A percentile compares a stretch with the other conserved stretches of the same genome.
Conservation (phyloP, 2,329 filamentous ascomycete genomes). For the Xylariaceae sp. region DNA sequence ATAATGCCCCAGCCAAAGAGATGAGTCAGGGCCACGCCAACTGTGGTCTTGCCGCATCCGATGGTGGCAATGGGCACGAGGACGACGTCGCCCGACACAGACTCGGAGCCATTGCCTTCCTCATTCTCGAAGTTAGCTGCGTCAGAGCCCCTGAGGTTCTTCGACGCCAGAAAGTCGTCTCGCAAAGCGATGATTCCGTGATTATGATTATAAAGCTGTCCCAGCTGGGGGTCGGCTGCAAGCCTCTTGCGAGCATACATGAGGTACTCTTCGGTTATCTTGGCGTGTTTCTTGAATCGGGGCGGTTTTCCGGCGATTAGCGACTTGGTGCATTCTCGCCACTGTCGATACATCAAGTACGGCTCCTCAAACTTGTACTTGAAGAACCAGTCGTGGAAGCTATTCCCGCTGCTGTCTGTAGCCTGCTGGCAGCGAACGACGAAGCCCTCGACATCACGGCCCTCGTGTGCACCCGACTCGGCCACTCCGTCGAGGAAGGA, state of each 20-base stretch:
- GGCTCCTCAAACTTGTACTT: constrained; percentile 99
- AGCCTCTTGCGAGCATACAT: constrained; percentile 71
- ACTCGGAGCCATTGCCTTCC: constrained; percentile 39
- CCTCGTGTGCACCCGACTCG: constrained; percentile 82
- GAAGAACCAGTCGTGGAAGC: constrained; percentile 96
- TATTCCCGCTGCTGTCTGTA: constrained; percentile 37
- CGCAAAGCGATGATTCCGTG: constrained; percentile 92
- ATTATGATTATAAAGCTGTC: constrained; percentile 69
- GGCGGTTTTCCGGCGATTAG: constrained; percentile 70
- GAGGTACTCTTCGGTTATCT: constrained; percentile 88
- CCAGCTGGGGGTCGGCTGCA: constrained; percentile 58
- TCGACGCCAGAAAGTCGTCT: constrained; percentile 76
- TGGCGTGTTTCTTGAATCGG: constrained; percentile 75
- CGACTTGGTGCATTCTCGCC: constrained; percentile 93
- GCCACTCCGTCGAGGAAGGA: constrained; percentile 76
- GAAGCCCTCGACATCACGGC: constrained; percentile 92
- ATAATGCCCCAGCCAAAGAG: constrained; percentile 89
- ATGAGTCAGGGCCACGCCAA: constrained; percentile 72
- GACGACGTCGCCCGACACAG: constrained; percentile 60
- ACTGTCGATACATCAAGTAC: constrained; percentile 97
- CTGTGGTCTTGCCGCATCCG: constrained; percentile 92
- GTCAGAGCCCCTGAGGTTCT: constrained; percentile 80
- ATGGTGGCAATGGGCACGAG: constrained; percentile 90
- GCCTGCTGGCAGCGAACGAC: constrained; percentile 81
- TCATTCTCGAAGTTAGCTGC: constrained; percentile 70